A percentile compares a stretch with the other conserved stretches of the same genome.
phyloP scores from a whole-genome alignment of 805 yeast species.

The Sugiyamaella mastotermitis region DNA sequence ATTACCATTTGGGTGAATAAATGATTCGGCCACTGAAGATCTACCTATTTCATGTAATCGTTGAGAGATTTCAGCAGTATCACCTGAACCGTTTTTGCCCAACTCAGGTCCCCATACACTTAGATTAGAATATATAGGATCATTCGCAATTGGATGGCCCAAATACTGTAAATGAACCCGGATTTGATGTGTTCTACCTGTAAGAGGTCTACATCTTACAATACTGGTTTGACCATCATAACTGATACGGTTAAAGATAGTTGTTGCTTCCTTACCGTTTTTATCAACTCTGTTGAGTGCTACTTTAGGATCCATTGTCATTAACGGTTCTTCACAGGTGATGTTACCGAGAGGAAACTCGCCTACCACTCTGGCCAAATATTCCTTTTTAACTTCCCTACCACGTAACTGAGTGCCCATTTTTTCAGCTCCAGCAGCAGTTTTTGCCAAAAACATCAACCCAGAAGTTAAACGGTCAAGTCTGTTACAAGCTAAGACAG shows the following conservation, averaged over 20 bases:
- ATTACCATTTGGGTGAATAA: slow-evolving; percentile 42
- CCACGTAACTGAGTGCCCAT: slow-evolving; percentile 65
- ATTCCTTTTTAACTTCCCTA: slow-evolving; percentile 71
- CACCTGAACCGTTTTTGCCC: slow-evolving; percentile 56
- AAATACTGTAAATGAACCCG: slow-evolving; percentile 84
- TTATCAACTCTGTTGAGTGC: slow-evolving; percentile 57
- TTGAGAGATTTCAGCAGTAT: slow-evolving; percentile 41
- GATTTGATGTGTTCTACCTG: slow-evolving; percentile 95
- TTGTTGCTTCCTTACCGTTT: slow-evolving; percentile 67
- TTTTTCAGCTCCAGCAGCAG: slow-evolving; percentile 67
- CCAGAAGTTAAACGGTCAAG: slow-evolving; percentile 91
- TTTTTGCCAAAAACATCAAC: slow-evolving; percentile 83
- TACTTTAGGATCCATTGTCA: slow-evolving; percentile 66
- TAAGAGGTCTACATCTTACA: slow-evolving; percentile 77
- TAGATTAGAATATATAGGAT: slow-evolving; percentile 79
- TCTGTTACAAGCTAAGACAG: slow-evolving; percentile 59
- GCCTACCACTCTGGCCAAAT: slow-evolving; percentile 84
- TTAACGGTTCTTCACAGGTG: slow-evolving; percentile 59
- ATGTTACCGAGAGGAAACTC: slow-evolving; percentile 64
- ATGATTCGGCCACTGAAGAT: slow-evolving; percentile 56
- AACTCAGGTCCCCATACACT: slow-evolving; percentile 72
- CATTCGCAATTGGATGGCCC: slow-evolving; percentile 90
- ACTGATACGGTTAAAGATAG: slow-evolving; percentile 61
- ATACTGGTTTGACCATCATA: slow-evolving; percentile 64
- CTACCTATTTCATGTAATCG: slow-evolving; percentile 66